Base-by-base conservation (phyloP, 257 asterid genomes). In the Forsythia suspensa region DNA sequence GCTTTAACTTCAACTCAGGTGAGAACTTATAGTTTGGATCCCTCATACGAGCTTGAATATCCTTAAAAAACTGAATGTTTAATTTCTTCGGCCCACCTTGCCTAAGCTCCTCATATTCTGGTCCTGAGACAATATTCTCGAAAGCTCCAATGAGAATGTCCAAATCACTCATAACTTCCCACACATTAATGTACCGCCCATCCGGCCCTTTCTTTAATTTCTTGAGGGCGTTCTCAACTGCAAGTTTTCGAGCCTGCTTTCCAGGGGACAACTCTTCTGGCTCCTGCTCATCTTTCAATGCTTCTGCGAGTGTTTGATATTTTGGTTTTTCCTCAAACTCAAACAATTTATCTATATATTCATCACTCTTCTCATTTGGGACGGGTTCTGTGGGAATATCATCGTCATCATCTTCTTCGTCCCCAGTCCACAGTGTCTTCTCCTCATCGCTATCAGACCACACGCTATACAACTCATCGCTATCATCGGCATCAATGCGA, bases 111-210 rank as follows among this genome's bases (percentile, higher is more conserved):
- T 92, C 96, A 39, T 95, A 95, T 42, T 95, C 99, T 7, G 99
- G 97, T 9, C 98, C 97, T 0, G 99, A 95, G 16, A 95, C 85
- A 46, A 95, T 95, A 78, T 91, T 92, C 82, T 95, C 98, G 69
- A 93, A 95, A 24, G 99, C 99, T 38, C 96, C 99, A 24, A 95
- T 75, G 29, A 95, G 86, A 82, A 95, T 78, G 80, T 95, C 99
- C 83, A 91, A 40, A 82, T 93, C 99, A 71, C 97, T 95, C 98
- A 95, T 93, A 71, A 93, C 94, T 88, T 95, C 99, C 99, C 98
- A 95, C 65, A 95, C 99, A 79, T 93, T 95, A 4, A 52, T 79
- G 71, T 93, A 95, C 43, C 99, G 86, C 46, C 99, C 99, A 73
- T 95, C 99, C 0, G 97, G 97, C 18, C 98, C 99, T 82, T 93